Evolutionary conservation across 176 grass and related monocot genomes (phyloP), one percentile per base, ranked within the genome.

Genomic region (Rhynchospora tenuis): DNA sequence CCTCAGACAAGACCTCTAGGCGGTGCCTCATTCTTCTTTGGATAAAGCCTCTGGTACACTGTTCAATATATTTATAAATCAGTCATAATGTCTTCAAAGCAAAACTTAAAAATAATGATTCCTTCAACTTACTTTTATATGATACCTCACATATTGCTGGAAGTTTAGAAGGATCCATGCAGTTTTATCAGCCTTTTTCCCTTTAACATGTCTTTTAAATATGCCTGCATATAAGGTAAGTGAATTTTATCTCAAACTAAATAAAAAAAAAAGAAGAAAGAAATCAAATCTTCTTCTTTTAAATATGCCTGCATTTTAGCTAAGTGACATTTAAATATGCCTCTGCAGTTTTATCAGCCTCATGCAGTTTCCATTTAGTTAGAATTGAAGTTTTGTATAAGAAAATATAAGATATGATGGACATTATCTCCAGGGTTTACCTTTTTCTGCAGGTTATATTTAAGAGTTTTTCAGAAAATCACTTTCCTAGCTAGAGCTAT

Each of bases 111-210:
- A 33, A 22, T 19, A 7, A 13, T 13, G 19, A 46, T 44, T 44
- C 0, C 0, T 59, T 22, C 9, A 13, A 56, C 20, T 22, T 61
- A 94, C 95, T 90, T 98, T 95, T 89, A 98, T 89, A 47, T 98
- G 93, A 83, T 93, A 91, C 50, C 89, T 91, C 56, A 95, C 89
- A 86, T 93, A 90, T 56, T 89, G 64, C 72, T 90, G 86, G 84
- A 98, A 95, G 77, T 93, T 93, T 85, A 98, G 81, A 60, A 95
- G 88, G 50, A 93, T 93, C 89, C 92, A 95, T 3, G 90, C 86
- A 6, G 88, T 95, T 85, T 89, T 90, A 19, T 88, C 88, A 31
- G 85, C 89, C 62, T 72, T 89, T 68, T 80, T 85, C 78, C 84
- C 82, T 87, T 85, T 87, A 1, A 91, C 84, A 43, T 95, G 92